These are phyloP conservation scores for Sphaerobolus stellatus DNA, from an alignment of 1,284 basidiomycete species.

Conservation along the genomic window DNA sequence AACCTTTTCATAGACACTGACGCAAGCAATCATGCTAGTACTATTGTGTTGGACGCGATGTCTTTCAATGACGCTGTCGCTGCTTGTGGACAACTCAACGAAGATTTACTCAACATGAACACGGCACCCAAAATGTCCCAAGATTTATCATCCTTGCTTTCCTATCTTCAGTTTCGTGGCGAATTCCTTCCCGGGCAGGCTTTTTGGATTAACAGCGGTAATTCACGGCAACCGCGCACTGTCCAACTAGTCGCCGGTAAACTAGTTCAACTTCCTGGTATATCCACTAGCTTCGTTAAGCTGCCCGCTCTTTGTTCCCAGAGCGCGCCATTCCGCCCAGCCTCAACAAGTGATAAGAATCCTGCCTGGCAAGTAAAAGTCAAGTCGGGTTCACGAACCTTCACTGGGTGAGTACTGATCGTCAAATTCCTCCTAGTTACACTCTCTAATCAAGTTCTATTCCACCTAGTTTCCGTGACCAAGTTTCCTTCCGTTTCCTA, in stretches of 20 bases:
- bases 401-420: neutral
- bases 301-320: neutral
- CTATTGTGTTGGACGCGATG: neutral
- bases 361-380: neutral
- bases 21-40: conserved; percentile 1
- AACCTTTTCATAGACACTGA: neutral
- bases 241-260: neutral
- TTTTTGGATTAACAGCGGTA: neutral
- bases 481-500: conserved; percentile 35
- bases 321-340: neutral
- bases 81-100: neutral
- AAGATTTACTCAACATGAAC: neutral
- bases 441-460: neutral
- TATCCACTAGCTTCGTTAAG: neutral
- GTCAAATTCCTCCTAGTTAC: neutral
- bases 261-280: neutral
- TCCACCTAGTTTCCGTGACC: conserved; percentile 31
- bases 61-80: neutral
- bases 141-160: neutral
- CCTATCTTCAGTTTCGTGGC: neutral
- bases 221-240: neutral
- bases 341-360: neutral
- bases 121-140: neutral
- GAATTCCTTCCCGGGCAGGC: neutral
- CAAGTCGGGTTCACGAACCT: neutral